phyloP scores from a whole-genome alignment of 768 basidiomycete genomes.

The Mycena kentingensis region DNA sequence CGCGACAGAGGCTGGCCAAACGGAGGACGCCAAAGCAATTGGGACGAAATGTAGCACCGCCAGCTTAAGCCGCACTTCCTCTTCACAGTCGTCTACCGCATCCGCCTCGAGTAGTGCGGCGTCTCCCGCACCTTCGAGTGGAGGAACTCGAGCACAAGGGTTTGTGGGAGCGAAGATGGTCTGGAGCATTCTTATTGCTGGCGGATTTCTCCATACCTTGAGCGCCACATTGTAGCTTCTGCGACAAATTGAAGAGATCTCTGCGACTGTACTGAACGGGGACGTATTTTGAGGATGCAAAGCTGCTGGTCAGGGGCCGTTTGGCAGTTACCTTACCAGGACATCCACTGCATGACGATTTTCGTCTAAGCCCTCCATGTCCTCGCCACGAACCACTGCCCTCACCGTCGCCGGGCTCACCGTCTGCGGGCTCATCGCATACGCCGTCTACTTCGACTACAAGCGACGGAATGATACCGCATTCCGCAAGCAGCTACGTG shows the following conservation, averaged over 20 bases:
- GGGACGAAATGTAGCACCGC: neutral
- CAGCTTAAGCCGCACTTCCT: too few species aligned
- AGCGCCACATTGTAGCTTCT: too few species aligned
- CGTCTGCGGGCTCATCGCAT: slow-evolving; percentile 67
- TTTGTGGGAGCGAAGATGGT: neutral
- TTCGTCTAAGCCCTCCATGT: slow-evolving; percentile 39
- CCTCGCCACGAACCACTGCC: slow-evolving; percentile 39
- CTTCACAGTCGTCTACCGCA: neutral
- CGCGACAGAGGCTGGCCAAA: neutral
- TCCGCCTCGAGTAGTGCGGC: neutral
- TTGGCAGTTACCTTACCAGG: too few species aligned
- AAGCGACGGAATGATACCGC: slow-evolving; percentile 82
- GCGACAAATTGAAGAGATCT: too few species aligned
- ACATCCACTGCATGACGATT: too few species aligned
- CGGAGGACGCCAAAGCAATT: neutral
- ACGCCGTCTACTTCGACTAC: slow-evolving; percentile 94
- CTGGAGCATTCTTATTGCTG: neutral
- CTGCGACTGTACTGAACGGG: too few species aligned
- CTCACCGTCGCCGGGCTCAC: slow-evolving; percentile 51
- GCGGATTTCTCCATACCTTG: neutral
- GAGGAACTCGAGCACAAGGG: neutral
- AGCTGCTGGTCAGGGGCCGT: too few species aligned
- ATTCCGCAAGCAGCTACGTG: slow-evolving; percentile 89
- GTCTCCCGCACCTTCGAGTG: neutral
- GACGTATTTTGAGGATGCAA: too few species aligned